Evolutionary conservation across 2,329 filamentous ascomycete genomes (phyloP), one percentile per base, ranked within the genome.

Genomic region (Colletotrichum tropicale): DNA sequence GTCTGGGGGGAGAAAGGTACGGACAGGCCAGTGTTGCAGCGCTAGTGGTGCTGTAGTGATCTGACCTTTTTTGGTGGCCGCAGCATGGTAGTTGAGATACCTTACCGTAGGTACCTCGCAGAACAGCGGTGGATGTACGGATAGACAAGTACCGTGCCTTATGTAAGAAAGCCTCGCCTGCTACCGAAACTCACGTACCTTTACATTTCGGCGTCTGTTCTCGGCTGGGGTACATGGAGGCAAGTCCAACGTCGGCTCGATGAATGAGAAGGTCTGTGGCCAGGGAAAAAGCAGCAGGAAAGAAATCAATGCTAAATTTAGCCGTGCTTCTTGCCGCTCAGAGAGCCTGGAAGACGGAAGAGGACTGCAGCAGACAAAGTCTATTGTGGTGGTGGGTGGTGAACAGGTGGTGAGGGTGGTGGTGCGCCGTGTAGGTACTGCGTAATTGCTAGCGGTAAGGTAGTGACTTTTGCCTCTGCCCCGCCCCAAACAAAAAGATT

Each of bases 21-120:
- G 38, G 62, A 52, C 62, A 66, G 62, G 62, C 62, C 62, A 67
- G 58, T 48, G 52, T 67, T 36, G 28, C 61, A 61, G 52, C 52
- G 62, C 64, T 68, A 68, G 70, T 72, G 21, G 64, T 72, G n/a
- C 52, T 66, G 58, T 67, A 72, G 70, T 38, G 28, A 62, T 48
- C 62, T 30, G 62, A 48, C 36, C 62, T 38, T 21, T 66, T 36
- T 38, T 28, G 60, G 34, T 36, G 32, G 36, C 43, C 43, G 21
- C 30, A 16, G 34, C 28, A 34, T 26, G 34, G 26, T 18, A 43
- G 52, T 48, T 32, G 43, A 30, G 64, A 26, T 73, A 69, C 28
- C 36, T 58, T 48, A 13, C 34, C 32, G 18, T 6, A 43, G 32
- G 34, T 21, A 36, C 43, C 43, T 52, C 1, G 6, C 43, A 52